Base-by-base conservation (phyloP, 2,329 filamentous ascomycete species). In the Pestalotiopsis fici region DNA sequence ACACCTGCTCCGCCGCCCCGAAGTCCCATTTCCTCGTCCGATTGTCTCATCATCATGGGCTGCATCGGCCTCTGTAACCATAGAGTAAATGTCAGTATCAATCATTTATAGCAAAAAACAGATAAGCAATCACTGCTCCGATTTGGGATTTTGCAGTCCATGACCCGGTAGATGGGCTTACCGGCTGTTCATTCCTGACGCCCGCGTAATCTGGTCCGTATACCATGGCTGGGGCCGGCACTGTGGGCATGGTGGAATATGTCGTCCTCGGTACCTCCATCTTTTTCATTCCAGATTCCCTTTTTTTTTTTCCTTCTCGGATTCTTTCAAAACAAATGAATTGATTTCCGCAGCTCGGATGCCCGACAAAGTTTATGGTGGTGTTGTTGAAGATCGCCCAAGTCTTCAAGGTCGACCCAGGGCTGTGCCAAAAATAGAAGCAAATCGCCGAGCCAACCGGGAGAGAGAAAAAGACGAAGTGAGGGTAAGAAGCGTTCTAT, bases 211-310 rank as follows among this genome's bases (percentile, higher is more conserved):
- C 61, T 11, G 15, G n/a, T 28, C 63, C 63, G 54, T 65, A 65
- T 15, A 65, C 63, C 63, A 65, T 65, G 21, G 63, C 63, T 13
- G 63, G 63, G 11, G 63, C 63, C 63, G 63, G 63, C 21, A 28
- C 28, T n/a, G 27, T 25, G 4, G 63, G 63, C 50, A 65, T 59
- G 18, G 54, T 59, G 28, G 37, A 55, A 60, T 31, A 31, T 23
- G 27, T 21, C 28, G 28, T 60, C 28, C 18, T 23, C 15, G 18
- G 15, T 2, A 21, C 9, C 15, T 60, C 57, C 57, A 39, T 60
- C 6, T 4, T 23, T 35, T 23, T 60, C 6, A 50, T 21, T 23
- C 5, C 43, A 11, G 18, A 3, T 50, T 50, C 43, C 43, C n/a
- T 50, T 7, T 50, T 50, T 50, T 21, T 50, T 7, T 7, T 7